Base-by-base conservation (phyloP, 2,329 filamentous ascomycete species). In the Nemania abortiva region DNA sequence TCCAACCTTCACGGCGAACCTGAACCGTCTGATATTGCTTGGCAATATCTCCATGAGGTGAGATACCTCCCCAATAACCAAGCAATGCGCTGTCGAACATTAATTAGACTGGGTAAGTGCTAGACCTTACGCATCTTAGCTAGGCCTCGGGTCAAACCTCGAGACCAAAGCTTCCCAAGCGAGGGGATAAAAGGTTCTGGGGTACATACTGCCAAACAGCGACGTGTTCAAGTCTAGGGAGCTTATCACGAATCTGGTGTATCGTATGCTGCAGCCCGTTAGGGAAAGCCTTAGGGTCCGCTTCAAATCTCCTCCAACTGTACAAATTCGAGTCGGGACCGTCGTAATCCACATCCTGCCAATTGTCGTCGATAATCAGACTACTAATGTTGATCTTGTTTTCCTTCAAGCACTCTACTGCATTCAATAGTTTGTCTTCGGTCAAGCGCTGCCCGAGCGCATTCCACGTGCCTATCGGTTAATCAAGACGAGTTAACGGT, bases 301-400 rank as follows among this genome's bases (percentile, higher is more conserved):
- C 96, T 77, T 98, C 95, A 72, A 99, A 98, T 7, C 91, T 88
- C 10, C 88, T 88, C 94, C 92, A 97, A 29, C 90, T 87, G 65
- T 87, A 81, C 58, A 88, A 85, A 70, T 87, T 89, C 70, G 88
- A 86, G 20, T 84, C 83, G 4, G 84, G 76, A 0, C 85, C 84
- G 27, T 77, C 74, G 34, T 84, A 81, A 72, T 88, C 89, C 55
- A 97, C 86, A 9, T 91, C 89, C 80, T 97, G 95, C 96, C 96
- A 99, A 75, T 97, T 97, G 77, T 99, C 96, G 74, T 99, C 96
- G 70, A 99, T 97, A 70, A 98, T 97, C 1, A 99, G 85, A 75
- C 90, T 97, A 0, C 90, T 91, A 54, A 98, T 86, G 50, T 91
- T 90, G 76, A 99, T 93, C 0, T 90, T 87, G 65, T 92, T 87